A percentile compares a stretch with the other conserved stretches of the same genome.
phyloP scores from a whole-genome alignment of 805 yeast species.

The Middelhovenomyces tepae region DNA sequence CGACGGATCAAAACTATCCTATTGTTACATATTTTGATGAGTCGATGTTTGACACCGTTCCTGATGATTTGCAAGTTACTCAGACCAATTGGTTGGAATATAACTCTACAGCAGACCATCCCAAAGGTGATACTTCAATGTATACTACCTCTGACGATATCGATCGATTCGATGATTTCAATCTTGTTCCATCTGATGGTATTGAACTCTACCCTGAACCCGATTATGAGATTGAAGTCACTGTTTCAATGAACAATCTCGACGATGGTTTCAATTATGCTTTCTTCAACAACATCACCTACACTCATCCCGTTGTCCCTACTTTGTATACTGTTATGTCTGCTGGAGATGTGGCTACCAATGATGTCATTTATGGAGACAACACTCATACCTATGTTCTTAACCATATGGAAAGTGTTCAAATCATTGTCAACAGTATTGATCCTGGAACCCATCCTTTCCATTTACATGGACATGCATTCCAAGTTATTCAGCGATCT shows the following conservation, averaged over 20 bases:
- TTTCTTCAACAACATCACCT: slow-evolving; percentile 86
- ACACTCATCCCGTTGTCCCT: slow-evolving; percentile 76
- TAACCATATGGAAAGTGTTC: slow-evolving; percentile 57
- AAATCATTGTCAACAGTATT: slow-evolving; percentile 72
- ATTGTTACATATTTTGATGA: slow-evolving; percentile 75
- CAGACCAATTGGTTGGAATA: slow-evolving; percentile 69
- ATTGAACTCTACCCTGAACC: slow-evolving; percentile 53
- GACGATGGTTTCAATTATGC: slow-evolving; percentile 88
- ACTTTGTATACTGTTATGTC: slow-evolving; percentile 68
- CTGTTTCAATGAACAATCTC: slow-evolving; percentile 77
- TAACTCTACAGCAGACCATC: slow-evolving; percentile 36
- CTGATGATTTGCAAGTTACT: slow-evolving; percentile 56
- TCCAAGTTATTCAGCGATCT: slow-evolving; percentile 76
- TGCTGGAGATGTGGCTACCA: slow-evolving; percentile 44
- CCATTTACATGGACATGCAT: slow-evolving; percentile 91
- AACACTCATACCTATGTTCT: slow-evolving; percentile 71
- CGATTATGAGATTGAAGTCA: slow-evolving; percentile 55
- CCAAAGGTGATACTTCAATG: slow-evolving; percentile 33
- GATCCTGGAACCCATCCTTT: slow-evolving; percentile 96
- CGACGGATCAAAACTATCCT: slow-evolving; percentile 58
- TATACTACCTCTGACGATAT: slow-evolving; percentile 42
- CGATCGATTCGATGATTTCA: slow-evolving; percentile 66
- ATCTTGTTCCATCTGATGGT: slow-evolving; percentile 54
- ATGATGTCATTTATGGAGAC: slow-evolving; percentile 61
- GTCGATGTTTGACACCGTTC: slow-evolving; percentile 71